A percentile compares a stretch with the other conserved stretches of the same genome.
These are phyloP conservation scores for Trichoderma atrobrunneum DNA, from an alignment of 2,329 filamentous ascomycete species.

Conservation along the genomic window DNA sequence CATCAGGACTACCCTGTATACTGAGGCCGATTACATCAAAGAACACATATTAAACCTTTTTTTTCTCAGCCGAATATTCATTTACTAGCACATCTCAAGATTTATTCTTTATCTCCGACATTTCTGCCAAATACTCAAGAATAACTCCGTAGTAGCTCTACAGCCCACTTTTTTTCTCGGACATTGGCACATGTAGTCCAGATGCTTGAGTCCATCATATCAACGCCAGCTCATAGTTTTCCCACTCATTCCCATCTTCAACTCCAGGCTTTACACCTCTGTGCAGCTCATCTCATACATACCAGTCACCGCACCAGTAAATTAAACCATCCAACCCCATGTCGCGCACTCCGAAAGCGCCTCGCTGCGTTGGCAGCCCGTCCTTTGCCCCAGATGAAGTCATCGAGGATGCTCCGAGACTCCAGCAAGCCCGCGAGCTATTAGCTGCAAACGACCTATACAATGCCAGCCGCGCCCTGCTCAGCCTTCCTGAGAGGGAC, in stretches of 20 bases:
- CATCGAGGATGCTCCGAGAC: constrained; percentile 38
- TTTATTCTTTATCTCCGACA: background rate
- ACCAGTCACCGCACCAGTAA: background rate
- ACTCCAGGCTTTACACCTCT: background rate
- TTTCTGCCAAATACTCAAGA: background rate
- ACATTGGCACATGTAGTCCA: background rate
- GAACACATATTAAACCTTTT: background rate
- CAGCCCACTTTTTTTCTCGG: background rate
- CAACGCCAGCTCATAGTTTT: background rate
- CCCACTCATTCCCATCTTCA: background rate
- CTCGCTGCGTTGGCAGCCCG: constrained; percentile 45
- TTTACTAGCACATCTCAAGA: background rate
- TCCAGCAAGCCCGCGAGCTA: constrained; percentile 36
- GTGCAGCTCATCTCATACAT: background rate
- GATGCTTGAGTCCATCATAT: background rate
- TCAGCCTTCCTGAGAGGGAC: constrained; percentile 45
- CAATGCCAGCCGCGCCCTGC: constrained; percentile 43
- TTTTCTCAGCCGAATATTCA: background rate
- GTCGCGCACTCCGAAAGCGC: constrained; percentile 28
- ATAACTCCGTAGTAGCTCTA: background rate
- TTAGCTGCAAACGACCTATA: constrained; percentile 45
- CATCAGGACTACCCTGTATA: background rate
- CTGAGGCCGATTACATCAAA: background rate
- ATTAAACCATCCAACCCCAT: constrained; percentile 22
- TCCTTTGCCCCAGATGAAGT: constrained; percentile 43